Evolutionary conservation across 495 filamentous ascomycete genomes (phyloP), one percentile per base, ranked within the genome.

Genomic region (Glarea lozoyensis): DNA sequence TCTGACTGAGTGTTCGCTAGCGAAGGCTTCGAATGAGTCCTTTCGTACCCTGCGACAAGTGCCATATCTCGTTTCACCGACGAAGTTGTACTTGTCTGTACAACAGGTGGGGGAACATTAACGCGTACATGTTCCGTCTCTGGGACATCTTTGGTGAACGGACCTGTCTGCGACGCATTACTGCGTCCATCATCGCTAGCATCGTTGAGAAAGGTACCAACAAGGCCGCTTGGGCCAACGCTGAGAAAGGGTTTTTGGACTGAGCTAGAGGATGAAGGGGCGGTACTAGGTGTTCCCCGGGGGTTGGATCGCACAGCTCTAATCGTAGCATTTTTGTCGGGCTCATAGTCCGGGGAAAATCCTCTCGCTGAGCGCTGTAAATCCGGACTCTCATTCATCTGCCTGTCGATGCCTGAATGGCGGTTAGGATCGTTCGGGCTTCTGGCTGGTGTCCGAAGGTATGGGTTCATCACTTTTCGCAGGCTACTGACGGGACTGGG

Each of bases 381-480:
- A 43, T 60, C 42, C 23, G 52, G 35, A 29, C 43, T 13, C 37
- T 37, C 29, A 18, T 52, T 49, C 36, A 46, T 31, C 20, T 46
- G 19, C 12, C 45, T 31, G 36, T 49, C 39, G 12, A 56, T 48
- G 23, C 40, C 41, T 20, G 4, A 23, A 33, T 42, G 39, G 18
- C 42, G 29, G 43, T 46, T 41, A 40, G 38, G 49, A 36, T 58
- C 56, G 45, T 48, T 52, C 6, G 48, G 54, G 36, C 57, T 55
- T 39, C 42, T 58, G 40, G 40, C 44, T 13, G 47, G 42, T 3
- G 37, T 50, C 18, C 44, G 40, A 18, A 95, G 65, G 54, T 86
- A 96, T 31, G 87, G 88, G 57, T 86, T 82, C 92, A 97, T 96
- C 23, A 86, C 83, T 60, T 86, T 72, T 24, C 86, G 76, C 53